Base-by-base conservation (phyloP, 108 stramenopile genomes). In the Nitzschia putrida region DNA sequence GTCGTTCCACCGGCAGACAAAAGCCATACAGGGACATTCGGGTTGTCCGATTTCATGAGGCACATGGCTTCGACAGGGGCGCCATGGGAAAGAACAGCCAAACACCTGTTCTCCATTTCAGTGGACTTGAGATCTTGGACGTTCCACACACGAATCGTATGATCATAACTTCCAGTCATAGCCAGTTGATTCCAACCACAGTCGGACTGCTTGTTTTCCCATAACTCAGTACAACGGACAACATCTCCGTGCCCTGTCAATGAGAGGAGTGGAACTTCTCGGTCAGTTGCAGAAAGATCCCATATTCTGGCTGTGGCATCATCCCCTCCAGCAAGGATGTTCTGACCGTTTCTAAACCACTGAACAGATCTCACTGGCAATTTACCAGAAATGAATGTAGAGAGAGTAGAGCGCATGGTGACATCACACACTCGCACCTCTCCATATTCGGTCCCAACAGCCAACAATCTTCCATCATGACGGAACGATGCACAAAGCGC, bases 81-180 rank as follows among this genome's bases (percentile, higher is more conserved):
- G 18, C 86, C 90, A 66, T 94, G 93, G 40, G 78, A 68, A 73
- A 91, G 76, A 2, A 91, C 71, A 0, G 88, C 68, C 34, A 90
- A 54, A 69, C 89, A 90, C 47, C 80, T 69, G 51, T 87, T 79
- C 18, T 63, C 45, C 21, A 47, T 25, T 41, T 44, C 55, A 4
- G 25, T 22, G 6, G 16, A 16, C 7, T 44, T 49, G 37, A 58
- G 49, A 37, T 58, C 22, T 61, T 59, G 12, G 18, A 88, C 53
- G 66, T 88, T 85, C 93, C 93, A 94, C 24, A 89, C 81, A 12
- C 93, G 88, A 70, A 94, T 74, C 2, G 93, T 86, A 55, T 92
- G 90, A 71, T 94, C 93, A 71, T 91, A 91, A 24, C 85, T 87
- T n/a, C 87, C 93, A 53, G 86, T 92, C 11, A 90, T 79, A 5